These are phyloP conservation scores for Volutella citrinella DNA, from an alignment of 2,329 filamentous ascomycete genomes.

Conservation along the genomic window DNA sequence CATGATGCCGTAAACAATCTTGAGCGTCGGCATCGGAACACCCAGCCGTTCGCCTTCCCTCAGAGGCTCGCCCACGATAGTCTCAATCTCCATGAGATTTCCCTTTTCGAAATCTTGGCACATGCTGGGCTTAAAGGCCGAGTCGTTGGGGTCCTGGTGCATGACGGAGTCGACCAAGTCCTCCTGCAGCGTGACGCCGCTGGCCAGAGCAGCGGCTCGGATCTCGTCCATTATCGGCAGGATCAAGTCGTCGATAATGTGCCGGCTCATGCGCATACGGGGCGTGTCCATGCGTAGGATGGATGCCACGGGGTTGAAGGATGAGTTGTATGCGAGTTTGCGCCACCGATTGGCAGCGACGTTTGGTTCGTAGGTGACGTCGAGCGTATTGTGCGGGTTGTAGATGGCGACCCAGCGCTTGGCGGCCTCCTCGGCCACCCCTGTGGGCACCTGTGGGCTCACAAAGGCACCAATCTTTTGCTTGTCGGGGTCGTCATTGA, in stretches of 20 bases:
- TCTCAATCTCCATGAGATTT: conserved; percentile 44
- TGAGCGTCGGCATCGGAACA: conserved; percentile 47
- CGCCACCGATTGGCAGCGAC: conserved; percentile 45
- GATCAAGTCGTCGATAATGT: conserved; percentile 45
- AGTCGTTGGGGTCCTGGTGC: conserved; percentile 45
- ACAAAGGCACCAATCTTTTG: conserved; percentile 49
- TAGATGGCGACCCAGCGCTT: conserved; percentile 47
- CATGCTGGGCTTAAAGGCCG: conserved; percentile 53
- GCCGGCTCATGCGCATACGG: conserved; percentile 43
- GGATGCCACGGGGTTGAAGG: conserved; percentile 51
- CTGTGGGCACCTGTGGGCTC: conserved; percentile 29
- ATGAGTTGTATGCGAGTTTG: conserved; percentile 50
- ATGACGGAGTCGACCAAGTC: conserved; percentile 45
- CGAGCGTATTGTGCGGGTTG: conserved; percentile 41
- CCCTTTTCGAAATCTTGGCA: conserved; percentile 48
- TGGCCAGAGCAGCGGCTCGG: conserved; percentile 40
- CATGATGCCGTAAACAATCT: conserved; percentile 45
- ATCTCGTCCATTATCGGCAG: conserved; percentile 54
- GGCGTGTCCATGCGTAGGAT: conserved; percentile 50
- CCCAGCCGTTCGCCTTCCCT: conserved; percentile 42
- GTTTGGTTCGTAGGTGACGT: conserved; percentile 38
- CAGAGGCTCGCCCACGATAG: conserved; percentile 50
- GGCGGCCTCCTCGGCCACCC: conserved; percentile 28
- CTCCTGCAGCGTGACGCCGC: conserved; percentile 38
- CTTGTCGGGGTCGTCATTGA: conserved; percentile 50